Percentiles rank a stretch among this genome's conserved stretches.
Conservation (phyloP, 192 early-diverging fungal genomes). For the Jimgerdemannia lactiflua region DNA sequence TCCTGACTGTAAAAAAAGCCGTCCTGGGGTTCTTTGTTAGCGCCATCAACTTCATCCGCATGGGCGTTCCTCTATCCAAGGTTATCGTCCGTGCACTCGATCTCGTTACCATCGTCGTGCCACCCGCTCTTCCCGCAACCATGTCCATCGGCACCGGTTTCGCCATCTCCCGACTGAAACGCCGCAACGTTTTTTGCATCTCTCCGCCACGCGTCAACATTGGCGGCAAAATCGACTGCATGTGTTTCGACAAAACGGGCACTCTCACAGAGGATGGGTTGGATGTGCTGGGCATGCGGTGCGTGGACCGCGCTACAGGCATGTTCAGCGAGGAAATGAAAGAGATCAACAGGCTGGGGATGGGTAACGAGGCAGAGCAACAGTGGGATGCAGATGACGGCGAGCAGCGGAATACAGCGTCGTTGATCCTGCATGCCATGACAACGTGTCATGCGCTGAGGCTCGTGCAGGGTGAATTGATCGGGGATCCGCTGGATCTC, state of each 20-base stretch:
- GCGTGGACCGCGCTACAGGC: conserved; percentile 41
- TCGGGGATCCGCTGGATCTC: conserved; percentile 96
- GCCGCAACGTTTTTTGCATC: conserved; percentile 87
- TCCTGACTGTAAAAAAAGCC: conserved; percentile 28
- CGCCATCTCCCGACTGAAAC: conserved; percentile 83
- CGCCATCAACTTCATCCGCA: conserved; percentile 83
- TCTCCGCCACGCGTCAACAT: conserved; percentile 93
- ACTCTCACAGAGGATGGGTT: conserved; percentile 96
- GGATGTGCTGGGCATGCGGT: conserved; percentile 90
- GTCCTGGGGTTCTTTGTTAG: conserved; percentile 83
- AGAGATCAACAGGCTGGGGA: conserved; percentile 41
- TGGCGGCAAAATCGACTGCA: conserved; percentile 93
- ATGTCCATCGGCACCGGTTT: conserved; percentile 98
- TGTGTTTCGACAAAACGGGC: conserved; percentile 99
- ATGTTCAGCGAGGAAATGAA: conserved; percentile 46
- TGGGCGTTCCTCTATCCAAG: conserved; percentile 62
- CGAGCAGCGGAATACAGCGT: conserved; percentile 1
- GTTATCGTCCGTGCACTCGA: conserved; percentile 94
- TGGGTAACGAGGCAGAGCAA: background rate
- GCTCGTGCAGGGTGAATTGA: conserved; percentile 79
- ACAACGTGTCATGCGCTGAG: conserved; percentile 87
- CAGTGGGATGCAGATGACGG: conserved; percentile 3
- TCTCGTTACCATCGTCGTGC: conserved; percentile 95
- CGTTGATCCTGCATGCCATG: conserved; percentile 59
- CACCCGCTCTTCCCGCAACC: conserved; percentile 95